Base-by-base conservation (phyloP, 192 early-diverging fungal genomes). In the Gaertneriomyces semiglobifer region DNA sequence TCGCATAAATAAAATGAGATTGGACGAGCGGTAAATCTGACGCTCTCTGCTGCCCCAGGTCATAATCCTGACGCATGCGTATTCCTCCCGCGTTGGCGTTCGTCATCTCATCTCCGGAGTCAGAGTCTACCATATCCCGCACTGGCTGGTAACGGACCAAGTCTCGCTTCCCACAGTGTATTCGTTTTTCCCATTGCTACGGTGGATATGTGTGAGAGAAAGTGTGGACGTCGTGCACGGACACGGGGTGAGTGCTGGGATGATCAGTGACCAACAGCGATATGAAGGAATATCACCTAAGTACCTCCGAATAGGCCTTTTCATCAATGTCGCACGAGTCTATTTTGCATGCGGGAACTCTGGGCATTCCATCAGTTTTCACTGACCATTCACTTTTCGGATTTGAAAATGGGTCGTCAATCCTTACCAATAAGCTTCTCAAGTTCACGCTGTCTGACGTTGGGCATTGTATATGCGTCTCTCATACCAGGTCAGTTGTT, bases 361-460 rank as follows among this genome's bases (percentile, higher is more conserved):
- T 99, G 94, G 93, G 93, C 0, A 76, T 99, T 12, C 89, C 89
- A 45, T 88, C 93, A 0, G 89, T 90, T 53, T 96, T 99, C 70
- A 99, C 96, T 1, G 96, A 99, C 74, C 96, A 99, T 70, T 96
- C 93, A 38, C 79, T 99, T 42, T 89, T 98, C 79, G 96, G 96
- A 42, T 99, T 99, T 75, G 93, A 93, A 11, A 93, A 99, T 69
- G 87, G 90, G 5, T 87, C 88, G 53, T 89, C 88, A 60, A 97
- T 98, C 46, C 71, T 96, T 42, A 95, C 90, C 50, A 99, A 99
- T 85, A 99, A 99, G 79, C 76, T 98, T 59, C 80, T 98, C 10
- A 97, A 99, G 62, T 98, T 96, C 58, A 95, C 95, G 5, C 73
- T 99, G 25, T 92, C 91, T n/a, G 96, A 99, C 63, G 85, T 98